phyloP scores from a whole-genome alignment of 345 rosid genomes.

The Gossypium australe region DNA sequence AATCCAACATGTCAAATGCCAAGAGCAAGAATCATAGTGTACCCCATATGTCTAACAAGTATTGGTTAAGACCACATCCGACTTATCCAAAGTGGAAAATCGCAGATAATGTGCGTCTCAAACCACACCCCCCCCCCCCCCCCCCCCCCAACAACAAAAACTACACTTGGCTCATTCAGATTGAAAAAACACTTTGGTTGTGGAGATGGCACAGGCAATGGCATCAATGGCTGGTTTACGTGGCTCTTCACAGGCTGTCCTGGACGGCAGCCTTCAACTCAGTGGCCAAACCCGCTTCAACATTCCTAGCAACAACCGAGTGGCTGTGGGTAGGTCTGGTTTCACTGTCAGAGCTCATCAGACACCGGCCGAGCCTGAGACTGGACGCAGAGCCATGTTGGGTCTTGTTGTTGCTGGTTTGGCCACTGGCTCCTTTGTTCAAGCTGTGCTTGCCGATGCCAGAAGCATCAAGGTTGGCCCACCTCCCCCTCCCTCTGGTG shows the following conservation, averaged over 20 bases:
- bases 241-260: constrained; percentile 60
- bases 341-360: constrained; percentile 54
- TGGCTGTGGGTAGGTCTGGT: constrained; percentile 29
- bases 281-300: constrained; percentile 48
- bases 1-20: constrained; percentile 33
- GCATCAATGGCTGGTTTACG: constrained; percentile 73
- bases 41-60: background rate
- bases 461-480: constrained; percentile 73
- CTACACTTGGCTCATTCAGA: constrained; percentile 6
- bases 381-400: constrained; percentile 64
- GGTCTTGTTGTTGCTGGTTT: constrained; percentile 70
- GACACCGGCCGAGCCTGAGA: constrained; percentile 42
- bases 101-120: constrained; percentile 38
- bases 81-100: constrained; percentile 41
- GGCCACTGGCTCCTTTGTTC: constrained; percentile 64
- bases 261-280: constrained; percentile 60
- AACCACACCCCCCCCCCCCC: constrained; percentile 14
- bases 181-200: background rate
- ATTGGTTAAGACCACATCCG: constrained; percentile 40
- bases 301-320: constrained; percentile 26
- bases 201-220: constrained; percentile 55
- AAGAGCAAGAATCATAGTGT: constrained; percentile 4
- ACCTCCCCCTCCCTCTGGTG: constrained; percentile 89
- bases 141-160: constrained; percentile 28
- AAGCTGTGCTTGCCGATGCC: constrained; percentile 77